A percentile compares a stretch with the other conserved stretches of the same genome.
These are phyloP conservation scores for Rhizopogon sp. DNA, from an alignment of 768 basidiomycete species.

Conservation along the genomic window DNA sequence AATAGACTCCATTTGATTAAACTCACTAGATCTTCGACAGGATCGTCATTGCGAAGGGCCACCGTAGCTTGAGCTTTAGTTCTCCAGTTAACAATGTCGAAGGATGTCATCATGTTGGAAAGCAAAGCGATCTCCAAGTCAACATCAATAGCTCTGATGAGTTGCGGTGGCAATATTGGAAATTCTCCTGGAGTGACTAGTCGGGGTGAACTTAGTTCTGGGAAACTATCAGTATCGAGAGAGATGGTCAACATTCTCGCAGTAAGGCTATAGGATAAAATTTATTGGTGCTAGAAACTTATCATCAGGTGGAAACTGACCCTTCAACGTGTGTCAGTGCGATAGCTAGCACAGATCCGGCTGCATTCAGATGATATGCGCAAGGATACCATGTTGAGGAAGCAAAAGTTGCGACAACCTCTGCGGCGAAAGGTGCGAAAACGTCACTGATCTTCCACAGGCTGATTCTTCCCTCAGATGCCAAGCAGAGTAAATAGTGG, in stretches of 20 bases:
- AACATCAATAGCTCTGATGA: constrained; percentile 33
- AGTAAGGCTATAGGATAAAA: background rate
- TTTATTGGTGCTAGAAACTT: background rate
- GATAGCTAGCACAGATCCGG: constrained; percentile 11
- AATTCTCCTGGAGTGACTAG: constrained; percentile 10
- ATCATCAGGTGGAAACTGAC: constrained; percentile 5
- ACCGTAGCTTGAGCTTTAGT: constrained; percentile 18
- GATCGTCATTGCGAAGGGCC: constrained; percentile 16
- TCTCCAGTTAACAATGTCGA: constrained; percentile 38
- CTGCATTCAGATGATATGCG: background rate
- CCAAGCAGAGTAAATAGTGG: constrained; percentile 15
- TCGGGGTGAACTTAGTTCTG: background rate
- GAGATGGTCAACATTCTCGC: background rate
- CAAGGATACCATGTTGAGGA: constrained; percentile 1
- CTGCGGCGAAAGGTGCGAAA: background rate
- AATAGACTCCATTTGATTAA: background rate
- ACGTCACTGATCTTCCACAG: constrained; percentile 13
- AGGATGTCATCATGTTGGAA: constrained; percentile 17
- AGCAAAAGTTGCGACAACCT: background rate
- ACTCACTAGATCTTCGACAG: constrained; percentile 29
- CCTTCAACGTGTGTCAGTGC: constrained; percentile 6
- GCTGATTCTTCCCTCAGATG: constrained; percentile 1
- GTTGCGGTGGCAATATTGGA: constrained; percentile 9
- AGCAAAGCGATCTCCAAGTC: constrained; percentile 26
- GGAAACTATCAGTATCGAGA: background rate